Conservation (phyloP, 768 basidiomycete genomes). For the Russula virescens region DNA sequence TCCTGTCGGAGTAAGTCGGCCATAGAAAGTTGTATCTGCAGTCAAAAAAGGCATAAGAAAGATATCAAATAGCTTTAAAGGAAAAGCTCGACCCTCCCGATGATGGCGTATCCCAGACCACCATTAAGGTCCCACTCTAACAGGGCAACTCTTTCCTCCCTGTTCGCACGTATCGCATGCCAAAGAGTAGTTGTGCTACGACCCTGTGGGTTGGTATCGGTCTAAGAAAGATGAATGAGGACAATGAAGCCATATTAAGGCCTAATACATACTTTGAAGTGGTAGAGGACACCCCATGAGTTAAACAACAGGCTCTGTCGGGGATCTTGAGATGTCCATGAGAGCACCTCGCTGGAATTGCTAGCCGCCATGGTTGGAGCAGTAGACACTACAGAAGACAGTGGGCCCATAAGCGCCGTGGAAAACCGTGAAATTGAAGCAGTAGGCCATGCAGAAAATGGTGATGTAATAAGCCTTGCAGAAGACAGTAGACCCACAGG, state of each 20-base stretch:
- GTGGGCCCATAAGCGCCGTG: too few species aligned
- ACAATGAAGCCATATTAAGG: conserved; percentile 22
- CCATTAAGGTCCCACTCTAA: conserved; percentile 83
- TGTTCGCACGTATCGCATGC: conserved; percentile 76
- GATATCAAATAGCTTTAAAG: conserved; percentile 26
- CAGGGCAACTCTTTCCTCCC: conserved; percentile 83
- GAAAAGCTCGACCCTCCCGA: conserved; percentile 60
- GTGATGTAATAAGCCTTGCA: too few species aligned
- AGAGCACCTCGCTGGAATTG: conserved; percentile 53
- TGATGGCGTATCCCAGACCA: conserved; percentile 76
- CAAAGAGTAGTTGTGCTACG: conserved; percentile 72
- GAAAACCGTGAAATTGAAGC: too few species aligned
- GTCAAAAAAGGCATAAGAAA: conserved; percentile 19
- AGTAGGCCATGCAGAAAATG: too few species aligned
- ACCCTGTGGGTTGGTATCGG: conserved; percentile 54
- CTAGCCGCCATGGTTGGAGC: conserved; percentile 19
- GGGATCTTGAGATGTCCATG: conserved; percentile 84
- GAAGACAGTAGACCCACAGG: too few species aligned
- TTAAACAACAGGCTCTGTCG: conserved; percentile 81
- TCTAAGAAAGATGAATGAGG: conserved; percentile 42
- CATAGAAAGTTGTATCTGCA: conserved; percentile 73
- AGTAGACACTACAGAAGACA: too few species aligned
- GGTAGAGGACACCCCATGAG: conserved; percentile 73
- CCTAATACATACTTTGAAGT: conserved; percentile 55
- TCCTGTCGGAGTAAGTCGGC: conserved; percentile 73